A percentile compares a stretch with the other conserved stretches of the same genome.
Conservation (phyloP, 257 asterid species). For the Buddleja alternifolia region DNA sequence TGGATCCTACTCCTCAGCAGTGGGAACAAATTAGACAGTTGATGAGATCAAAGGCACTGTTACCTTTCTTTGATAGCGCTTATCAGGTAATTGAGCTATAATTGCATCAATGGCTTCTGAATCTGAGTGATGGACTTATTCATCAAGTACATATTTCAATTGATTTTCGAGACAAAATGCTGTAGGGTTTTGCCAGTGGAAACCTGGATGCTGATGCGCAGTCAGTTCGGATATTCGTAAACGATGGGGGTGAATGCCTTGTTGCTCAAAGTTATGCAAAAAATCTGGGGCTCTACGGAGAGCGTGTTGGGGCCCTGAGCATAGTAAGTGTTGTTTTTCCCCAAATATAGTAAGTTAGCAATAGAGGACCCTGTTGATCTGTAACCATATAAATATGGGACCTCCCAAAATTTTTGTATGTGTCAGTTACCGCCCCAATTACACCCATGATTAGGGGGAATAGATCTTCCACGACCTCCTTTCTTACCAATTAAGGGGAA, state of each 20-base stretch:
- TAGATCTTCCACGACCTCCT: not conserved
- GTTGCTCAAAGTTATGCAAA: slow-evolving; percentile 97
- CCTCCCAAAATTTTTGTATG: not conserved
- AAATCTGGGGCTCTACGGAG: slow-evolving; percentile 99
- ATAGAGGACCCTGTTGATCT: slow-evolving; percentile 10
- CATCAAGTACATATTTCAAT: not conserved
- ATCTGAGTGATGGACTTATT: slow-evolving; percentile 6
- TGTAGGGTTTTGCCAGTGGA: slow-evolving; percentile 98
- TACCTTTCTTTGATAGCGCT: slow-evolving; percentile 98
- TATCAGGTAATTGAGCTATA: slow-evolving; percentile 68
- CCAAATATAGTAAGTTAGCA: slow-evolving; percentile 64
- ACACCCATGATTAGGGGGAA: not conserved
- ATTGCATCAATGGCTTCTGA: slow-evolving; percentile 17
- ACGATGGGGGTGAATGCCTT: slow-evolving; percentile 94
- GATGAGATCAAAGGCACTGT: slow-evolving; percentile 77
- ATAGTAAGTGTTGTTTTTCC: too few relatives aligned
- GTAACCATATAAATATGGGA: not conserved
- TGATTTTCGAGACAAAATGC: slow-evolving; percentile 23
- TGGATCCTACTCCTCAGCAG: slow-evolving; percentile 91
- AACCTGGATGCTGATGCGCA: slow-evolving; percentile 91
- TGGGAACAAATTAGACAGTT: slow-evolving; percentile 92
- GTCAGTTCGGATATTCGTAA: slow-evolving; percentile 79
- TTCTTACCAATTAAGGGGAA: not conserved
- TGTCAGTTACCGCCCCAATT: not conserved
- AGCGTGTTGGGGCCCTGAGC: slow-evolving; percentile 98